Evolutionary conservation across 352 stramenopile genomes (phyloP).

Genomic region (Globisporangium takayamanum): DNA sequence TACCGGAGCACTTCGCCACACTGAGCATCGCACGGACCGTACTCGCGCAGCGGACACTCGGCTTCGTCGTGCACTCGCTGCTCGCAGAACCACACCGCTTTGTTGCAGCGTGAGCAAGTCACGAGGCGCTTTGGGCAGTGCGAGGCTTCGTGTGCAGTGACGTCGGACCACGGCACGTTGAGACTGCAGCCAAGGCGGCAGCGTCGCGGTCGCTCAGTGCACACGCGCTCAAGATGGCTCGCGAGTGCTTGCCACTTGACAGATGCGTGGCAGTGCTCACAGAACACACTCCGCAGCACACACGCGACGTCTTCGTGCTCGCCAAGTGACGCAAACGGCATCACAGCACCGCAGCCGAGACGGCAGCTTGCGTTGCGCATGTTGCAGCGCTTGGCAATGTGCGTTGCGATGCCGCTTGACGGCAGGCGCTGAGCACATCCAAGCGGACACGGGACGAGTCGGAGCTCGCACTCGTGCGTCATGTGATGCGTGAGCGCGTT

Average conservation of each 20-base stretch:
- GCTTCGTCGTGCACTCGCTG: conserved; percentile 26
- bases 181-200: conserved; percentile 44
- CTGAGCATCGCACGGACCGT: conserved; percentile 36
- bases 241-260: conserved; percentile 24
- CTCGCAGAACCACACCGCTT: conserved; percentile 39
- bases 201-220: conserved; percentile 26
- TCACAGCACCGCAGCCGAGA: conserved; percentile 48
- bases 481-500: conserved; percentile 18
- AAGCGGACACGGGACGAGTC: conserved; percentile 53
- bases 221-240: conserved; percentile 31
- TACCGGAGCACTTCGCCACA: conserved; percentile 37
- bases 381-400: conserved; percentile 55
- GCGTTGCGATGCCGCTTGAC: conserved; percentile 21
- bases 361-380: conserved; percentile 48
- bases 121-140: conserved; percentile 63
- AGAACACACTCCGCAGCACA: conserved; percentile 33
- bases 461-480: conserved; percentile 31
- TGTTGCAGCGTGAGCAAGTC: conserved; percentile 37
- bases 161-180: conserved; percentile 22
- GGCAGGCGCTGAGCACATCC: conserved; percentile 55
- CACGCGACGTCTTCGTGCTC: conserved; percentile 56
- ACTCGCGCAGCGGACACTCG: conserved; percentile 49
- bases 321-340: conserved; percentile 31
- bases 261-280: conserved; percentile 39
- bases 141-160: conserved; percentile 26